phyloP scores from a whole-genome alignment of 2,329 filamentous ascomycete genomes.

The Fusarium bulbicola region DNA sequence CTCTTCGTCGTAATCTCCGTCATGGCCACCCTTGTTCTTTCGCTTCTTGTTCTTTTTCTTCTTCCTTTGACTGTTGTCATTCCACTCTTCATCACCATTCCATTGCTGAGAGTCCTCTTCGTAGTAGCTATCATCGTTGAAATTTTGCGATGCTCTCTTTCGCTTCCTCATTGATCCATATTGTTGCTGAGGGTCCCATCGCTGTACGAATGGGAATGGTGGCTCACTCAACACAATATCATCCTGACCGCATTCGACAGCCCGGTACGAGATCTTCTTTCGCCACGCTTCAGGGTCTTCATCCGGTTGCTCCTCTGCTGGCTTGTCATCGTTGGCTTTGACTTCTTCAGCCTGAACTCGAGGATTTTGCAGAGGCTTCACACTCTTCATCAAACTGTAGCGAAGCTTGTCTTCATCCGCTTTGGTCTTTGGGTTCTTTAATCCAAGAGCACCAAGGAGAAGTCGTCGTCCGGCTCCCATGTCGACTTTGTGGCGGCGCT shows the following conservation, averaged over 20 bases:
- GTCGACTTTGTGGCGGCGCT: conserved; percentile 46
- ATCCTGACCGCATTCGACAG: conserved; percentile 85
- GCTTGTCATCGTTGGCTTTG: conserved; percentile 9
- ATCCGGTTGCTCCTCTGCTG: conserved; percentile 33
- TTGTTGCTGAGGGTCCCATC: conserved; percentile 83
- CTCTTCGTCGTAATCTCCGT: conserved; percentile 20
- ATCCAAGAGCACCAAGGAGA: conserved; percentile 76
- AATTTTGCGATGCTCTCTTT: conserved; percentile 57
- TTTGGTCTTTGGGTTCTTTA: conserved; percentile 73
- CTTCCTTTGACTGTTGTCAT: conserved; percentile 49
- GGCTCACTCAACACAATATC: conserved; percentile 75
- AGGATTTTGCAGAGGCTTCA: conserved; percentile 52
- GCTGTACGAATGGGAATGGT: conserved; percentile 88
- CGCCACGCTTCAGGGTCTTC: conserved; percentile 74
- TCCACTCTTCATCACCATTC: conserved; percentile 41
- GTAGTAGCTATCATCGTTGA: conserved; percentile 43
- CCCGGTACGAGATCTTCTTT: conserved; percentile 75
- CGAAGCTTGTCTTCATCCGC: conserved; percentile 72
- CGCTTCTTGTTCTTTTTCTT: conserved; percentile 53
- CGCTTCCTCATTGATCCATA: conserved; percentile 55
- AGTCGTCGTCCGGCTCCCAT: conserved; percentile 72
- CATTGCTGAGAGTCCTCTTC: conserved; percentile 40
- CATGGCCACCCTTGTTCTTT: conserved; percentile 40
- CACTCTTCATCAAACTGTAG: conserved; percentile 65
- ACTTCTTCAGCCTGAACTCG: conserved; percentile 42